Percentiles rank a stretch among this genome's conserved stretches.
Conservation (phyloP, 495 filamentous ascomycete genomes). For the Achaetomiella virescens region DNA sequence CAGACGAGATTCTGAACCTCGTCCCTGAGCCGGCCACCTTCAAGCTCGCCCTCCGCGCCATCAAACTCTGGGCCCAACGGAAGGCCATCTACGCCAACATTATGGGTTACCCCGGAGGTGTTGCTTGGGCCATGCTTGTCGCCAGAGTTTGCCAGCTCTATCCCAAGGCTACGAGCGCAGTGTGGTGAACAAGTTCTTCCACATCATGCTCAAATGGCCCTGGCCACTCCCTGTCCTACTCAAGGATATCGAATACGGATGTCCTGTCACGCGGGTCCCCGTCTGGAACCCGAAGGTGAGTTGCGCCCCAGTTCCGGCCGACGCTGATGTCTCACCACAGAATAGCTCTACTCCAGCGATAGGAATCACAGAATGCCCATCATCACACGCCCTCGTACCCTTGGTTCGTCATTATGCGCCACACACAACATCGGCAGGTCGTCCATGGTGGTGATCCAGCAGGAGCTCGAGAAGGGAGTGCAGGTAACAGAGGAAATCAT, state of each 20-base stretch:
- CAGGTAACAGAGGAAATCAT: slow-evolving; percentile 78
- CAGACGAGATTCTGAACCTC: slow-evolving; percentile 79
- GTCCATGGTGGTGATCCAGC: slow-evolving; percentile 74
- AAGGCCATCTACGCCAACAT: slow-evolving; percentile 93
- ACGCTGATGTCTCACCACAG: slow-evolving; percentile 31
- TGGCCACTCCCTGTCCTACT: slow-evolving; percentile 90
- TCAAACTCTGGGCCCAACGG: slow-evolving; percentile 94
- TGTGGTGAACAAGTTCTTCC: slow-evolving; percentile 89
- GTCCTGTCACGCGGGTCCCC: slow-evolving; percentile 57
- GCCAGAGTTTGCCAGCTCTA: slow-evolving; percentile 96
- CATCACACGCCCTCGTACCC: slow-evolving; percentile 94
- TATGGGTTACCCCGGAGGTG: slow-evolving; percentile 91
- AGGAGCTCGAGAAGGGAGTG: slow-evolving; percentile 71
- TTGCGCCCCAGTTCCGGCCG: not conserved
- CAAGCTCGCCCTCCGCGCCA: slow-evolving; percentile 74
- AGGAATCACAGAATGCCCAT: slow-evolving; percentile 89
- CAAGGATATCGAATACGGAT: slow-evolving; percentile 80
- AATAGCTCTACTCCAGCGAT: slow-evolving; percentile 72
- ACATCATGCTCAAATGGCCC: slow-evolving; percentile 81
- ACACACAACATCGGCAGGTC: slow-evolving; percentile 89
- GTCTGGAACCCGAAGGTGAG: slow-evolving; percentile 92
- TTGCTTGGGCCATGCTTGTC: slow-evolving; percentile 96
- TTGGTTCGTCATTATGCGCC: slow-evolving; percentile 90
- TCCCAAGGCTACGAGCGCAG: slow-evolving; percentile 79
- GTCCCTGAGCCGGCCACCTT: slow-evolving; percentile 89